Conservation (phyloP, 306 rosid species). For the Astragalus membranaceus region DNA sequence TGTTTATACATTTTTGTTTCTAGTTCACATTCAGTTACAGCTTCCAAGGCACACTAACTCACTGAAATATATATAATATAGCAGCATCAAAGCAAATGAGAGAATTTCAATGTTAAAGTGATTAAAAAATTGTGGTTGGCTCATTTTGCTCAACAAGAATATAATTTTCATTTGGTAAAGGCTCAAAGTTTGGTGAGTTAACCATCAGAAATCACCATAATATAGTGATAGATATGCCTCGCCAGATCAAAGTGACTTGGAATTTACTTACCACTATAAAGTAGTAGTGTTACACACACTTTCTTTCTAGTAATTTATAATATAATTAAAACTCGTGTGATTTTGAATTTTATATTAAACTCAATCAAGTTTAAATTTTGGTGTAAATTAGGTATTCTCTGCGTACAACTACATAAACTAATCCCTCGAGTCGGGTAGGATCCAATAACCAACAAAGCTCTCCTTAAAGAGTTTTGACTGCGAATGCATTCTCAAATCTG, state of each 20-base stretch:
- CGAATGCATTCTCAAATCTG: too few relatives aligned
- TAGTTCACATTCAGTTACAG: conserved; percentile 1
- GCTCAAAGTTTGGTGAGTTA: conserved; percentile 24
- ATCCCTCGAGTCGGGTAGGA: too few relatives aligned
- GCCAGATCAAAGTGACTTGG: conserved; percentile 22
- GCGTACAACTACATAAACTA: too few relatives aligned
- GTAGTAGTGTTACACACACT: not conserved
- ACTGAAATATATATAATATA: not conserved
- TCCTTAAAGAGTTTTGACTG: too few relatives aligned
- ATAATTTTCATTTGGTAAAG: conserved; percentile 1
- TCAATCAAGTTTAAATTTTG: too few relatives aligned
- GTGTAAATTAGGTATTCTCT: too few relatives aligned
- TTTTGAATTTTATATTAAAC: not conserved
- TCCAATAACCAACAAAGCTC: too few relatives aligned
- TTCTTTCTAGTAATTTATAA: not conserved
- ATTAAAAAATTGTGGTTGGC: not conserved
- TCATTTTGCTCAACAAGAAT: not conserved
- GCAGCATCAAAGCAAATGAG: conserved; percentile 8
- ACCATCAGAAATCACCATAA: conserved; percentile 14
- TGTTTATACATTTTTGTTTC: conserved; percentile 12
- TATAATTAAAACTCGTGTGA: not conserved
- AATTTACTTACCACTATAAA: not conserved
- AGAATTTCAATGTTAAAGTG: conserved; percentile 2
- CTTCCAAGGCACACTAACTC: conserved; percentile 4
- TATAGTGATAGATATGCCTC: conserved; percentile 24